phyloP scores from a whole-genome alignment of 2,329 filamentous ascomycete species.

The Colletotrichum horii region DNA sequence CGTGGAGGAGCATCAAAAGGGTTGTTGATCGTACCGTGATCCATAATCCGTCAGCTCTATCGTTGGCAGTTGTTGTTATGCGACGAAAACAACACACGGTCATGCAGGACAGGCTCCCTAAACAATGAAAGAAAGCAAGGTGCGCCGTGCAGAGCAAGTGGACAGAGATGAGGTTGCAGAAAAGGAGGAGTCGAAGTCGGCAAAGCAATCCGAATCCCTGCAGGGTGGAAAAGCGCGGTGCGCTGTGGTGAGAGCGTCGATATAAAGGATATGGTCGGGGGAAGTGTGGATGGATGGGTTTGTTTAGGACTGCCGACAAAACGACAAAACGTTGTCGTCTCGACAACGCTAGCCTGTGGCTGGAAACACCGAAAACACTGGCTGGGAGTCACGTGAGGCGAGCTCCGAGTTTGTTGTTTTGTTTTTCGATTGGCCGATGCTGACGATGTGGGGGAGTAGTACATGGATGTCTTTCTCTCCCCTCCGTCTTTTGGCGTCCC shows the following conservation, averaged over 20 bases:
- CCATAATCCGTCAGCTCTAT: conserved; percentile 12
- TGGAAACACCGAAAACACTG: neutral
- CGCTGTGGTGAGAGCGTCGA: conserved; percentile 20
- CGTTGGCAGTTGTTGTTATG: conserved; percentile 15
- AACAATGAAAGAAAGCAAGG: conserved; percentile 19
- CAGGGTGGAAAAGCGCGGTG: conserved; percentile 15
- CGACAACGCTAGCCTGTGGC: neutral
- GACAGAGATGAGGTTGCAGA: neutral
- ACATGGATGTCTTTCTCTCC: neutral
- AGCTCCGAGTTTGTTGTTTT: neutral
- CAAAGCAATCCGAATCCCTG: conserved; percentile 13
- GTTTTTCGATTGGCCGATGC: neutral
- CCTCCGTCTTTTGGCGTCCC: neutral
- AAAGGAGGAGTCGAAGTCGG: neutral
- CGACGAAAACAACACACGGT: conserved; percentile 24
- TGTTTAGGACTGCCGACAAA: neutral
- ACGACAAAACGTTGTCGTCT: neutral
- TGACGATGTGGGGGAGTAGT: neutral
- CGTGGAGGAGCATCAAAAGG: neutral
- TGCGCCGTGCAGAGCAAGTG: neutral
- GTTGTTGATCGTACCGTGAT: conserved; percentile 15
- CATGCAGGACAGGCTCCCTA: conserved; percentile 4
- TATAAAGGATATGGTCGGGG: conserved; percentile 19
- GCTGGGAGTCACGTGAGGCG: neutral
- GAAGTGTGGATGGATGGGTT: conserved; percentile 7